These are phyloP conservation scores for Heimioporus punctisporus DNA, from an alignment of 1,284 basidiomycete genomes.

Conservation along the genomic window DNA sequence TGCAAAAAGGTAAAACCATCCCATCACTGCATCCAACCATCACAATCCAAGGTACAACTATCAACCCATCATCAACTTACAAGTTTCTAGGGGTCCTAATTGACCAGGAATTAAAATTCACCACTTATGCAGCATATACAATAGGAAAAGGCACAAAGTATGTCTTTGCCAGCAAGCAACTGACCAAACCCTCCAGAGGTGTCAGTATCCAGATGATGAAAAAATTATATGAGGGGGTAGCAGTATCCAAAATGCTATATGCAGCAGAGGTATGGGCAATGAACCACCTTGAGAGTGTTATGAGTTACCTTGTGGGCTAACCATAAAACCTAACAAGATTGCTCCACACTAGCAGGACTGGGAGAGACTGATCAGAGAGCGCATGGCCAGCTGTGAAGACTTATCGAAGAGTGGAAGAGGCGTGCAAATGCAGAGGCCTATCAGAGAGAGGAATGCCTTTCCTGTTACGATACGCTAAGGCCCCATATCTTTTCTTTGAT, in stretches of 20 bases:
- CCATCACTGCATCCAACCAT: not conserved
- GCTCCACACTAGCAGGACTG: no score
- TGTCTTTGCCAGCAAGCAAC: not conserved
- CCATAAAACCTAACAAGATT: no score
- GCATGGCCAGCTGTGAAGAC: no score
- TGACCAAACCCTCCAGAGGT: not conserved
- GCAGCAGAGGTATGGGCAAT: slow-evolving; percentile 28
- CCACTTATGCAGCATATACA: not conserved
- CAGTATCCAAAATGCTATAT: slow-evolving; percentile 30
- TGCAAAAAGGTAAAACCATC: not conserved
- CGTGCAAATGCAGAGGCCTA: no score
- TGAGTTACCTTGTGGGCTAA: no score
- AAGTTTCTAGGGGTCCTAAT: slow-evolving; percentile 5
- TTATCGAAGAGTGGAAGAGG: no score
- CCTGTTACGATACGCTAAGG: no score
- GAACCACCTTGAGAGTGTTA: not conserved
- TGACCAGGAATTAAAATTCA: not conserved
- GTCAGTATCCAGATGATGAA: not conserved
- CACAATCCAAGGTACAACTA: not conserved
- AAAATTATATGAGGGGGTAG: slow-evolving; percentile 24
- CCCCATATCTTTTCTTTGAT: no score
- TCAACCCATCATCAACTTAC: not conserved
- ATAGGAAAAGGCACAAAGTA: slow-evolving; percentile 3
- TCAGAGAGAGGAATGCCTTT: no score
- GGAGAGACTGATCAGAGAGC: no score